Evolutionary conservation across 2,329 filamentous ascomycete genomes (phyloP), one percentile per base, ranked within the genome.

Genomic region (Teratosphaeria epicoccoides): DNA sequence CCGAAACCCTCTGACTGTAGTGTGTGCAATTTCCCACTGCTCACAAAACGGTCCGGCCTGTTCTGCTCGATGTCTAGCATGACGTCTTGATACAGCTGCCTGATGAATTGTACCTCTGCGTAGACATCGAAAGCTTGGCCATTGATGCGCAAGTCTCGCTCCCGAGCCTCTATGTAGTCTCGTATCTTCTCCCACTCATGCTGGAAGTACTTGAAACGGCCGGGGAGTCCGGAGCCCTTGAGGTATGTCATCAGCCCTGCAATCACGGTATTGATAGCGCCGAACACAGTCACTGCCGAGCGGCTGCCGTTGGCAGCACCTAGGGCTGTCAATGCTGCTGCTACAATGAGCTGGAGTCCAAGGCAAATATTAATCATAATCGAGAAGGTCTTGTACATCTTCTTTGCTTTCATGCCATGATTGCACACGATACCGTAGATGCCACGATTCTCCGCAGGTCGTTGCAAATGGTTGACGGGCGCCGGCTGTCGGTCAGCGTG

Each of bases 261-360:
- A 20, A 60, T 58, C 25, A 56, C 49, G 3, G 58, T 60, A 24
- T 60, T 60, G 49, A 60, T 57, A 0, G 58, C 58, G 3, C 58
- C 57, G 33, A 60, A 55, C 2, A 54, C 56, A 1, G 58, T 60
- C 12, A 60, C 49, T 55, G 6, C 56, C 53, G 37, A 54, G 44
- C 4, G 54, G 56, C 22, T 56, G 55, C 43, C 55, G 11, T 14
- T 17, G 43, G n/a, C 11, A 11, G 43, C 43, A 45, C 22, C 54
- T 29, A 59, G 43, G 1, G 57, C 58, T 14, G 58, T 60, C 29
- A 59, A 28, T 12, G 58, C 57, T 3, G 58, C 58, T 12, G 57
- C 57, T 10, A 58, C 57, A 10, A 60, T 40, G 43, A 60, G 47
- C 45, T 58, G 57, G 12, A 60, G 47, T 14, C 29, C 29, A 12